Evolutionary conservation across 202 grass and related monocot genomes (phyloP).

Genomic region (Saccharum hybrid): DNA sequence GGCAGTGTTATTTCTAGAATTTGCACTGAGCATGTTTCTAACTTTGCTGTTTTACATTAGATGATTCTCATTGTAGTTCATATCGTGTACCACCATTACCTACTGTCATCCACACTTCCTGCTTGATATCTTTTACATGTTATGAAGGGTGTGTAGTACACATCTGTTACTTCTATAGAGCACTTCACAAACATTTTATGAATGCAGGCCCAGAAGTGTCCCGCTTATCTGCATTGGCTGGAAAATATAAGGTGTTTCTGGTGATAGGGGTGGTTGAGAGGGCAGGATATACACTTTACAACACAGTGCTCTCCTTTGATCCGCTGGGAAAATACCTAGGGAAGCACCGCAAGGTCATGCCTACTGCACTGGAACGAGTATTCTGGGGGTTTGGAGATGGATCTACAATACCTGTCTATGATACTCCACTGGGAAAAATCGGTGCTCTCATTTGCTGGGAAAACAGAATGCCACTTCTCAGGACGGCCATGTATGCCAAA

Average conservation of each 20-base stretch:
- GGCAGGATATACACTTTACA: conserved; percentile 67
- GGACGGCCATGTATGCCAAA: conserved; percentile 77
- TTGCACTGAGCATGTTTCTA: not conserved
- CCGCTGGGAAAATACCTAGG: conserved; percentile 62
- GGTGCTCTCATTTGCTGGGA: conserved; percentile 75
- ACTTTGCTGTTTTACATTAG: not conserved
- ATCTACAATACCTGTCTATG: conserved; percentile 83
- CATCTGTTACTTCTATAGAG: not conserved
- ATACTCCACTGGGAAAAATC: conserved; percentile 74
- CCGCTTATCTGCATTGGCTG: conserved; percentile 68
- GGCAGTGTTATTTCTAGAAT: not conserved
- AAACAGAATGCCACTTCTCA: conserved; percentile 77
- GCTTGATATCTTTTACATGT: not conserved
- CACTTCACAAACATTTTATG: conserved; percentile 21
- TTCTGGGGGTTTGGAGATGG: conserved; percentile 79
- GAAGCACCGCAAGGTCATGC: conserved; percentile 76
- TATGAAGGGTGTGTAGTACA: not conserved
- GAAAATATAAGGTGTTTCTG: conserved; percentile 68
- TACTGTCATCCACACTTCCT: not conserved
- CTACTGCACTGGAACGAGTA: conserved; percentile 65
- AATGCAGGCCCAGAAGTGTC: conserved; percentile 69
- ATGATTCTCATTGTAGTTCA: not conserved
- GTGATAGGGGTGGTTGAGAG: conserved; percentile 77
- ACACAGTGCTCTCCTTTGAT: conserved; percentile 70
- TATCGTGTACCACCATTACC: not conserved